Conservation (phyloP, 148 eudicot genomes). For the Selenicereus undatus region DNA sequence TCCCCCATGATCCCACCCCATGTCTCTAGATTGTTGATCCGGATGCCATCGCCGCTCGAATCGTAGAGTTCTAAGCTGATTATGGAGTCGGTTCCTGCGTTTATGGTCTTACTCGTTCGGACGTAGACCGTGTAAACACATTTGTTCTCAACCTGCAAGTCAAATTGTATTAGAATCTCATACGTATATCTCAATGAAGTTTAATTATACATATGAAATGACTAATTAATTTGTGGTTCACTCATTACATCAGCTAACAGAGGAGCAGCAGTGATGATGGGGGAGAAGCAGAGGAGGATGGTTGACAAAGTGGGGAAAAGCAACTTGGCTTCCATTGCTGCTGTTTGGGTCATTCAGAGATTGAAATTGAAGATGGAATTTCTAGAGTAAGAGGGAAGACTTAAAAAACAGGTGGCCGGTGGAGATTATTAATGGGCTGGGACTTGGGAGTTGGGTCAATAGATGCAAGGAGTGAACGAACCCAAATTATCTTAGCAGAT, state of each 20-base stretch:
- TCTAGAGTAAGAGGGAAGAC: background rate
- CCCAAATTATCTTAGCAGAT: too few relatives aligned
- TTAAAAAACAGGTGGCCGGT: too few relatives aligned
- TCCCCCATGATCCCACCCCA: constrained; percentile 94
- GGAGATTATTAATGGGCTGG: too few relatives aligned
- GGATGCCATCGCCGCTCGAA: constrained; percentile 36
- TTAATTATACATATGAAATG: background rate
- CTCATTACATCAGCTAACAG: constrained; percentile 16
- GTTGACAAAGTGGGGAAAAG: background rate
- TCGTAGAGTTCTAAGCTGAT: constrained; percentile 58
- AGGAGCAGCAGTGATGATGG: background rate
- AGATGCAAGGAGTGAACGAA: too few relatives aligned
- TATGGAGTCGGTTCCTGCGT: constrained; percentile 80
- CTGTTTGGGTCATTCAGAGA: background rate
- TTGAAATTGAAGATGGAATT: background rate
- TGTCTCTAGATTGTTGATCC: constrained; percentile 45
- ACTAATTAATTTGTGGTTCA: background rate
- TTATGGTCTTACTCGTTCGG: constrained; percentile 67
- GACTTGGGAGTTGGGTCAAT: too few relatives aligned
- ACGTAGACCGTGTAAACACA: constrained; percentile 75
- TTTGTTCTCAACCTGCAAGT: constrained; percentile 23
- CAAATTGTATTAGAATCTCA: too few relatives aligned
- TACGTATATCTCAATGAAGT: too few relatives aligned
- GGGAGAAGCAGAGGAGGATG: constrained; percentile 12
- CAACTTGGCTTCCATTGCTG: constrained; percentile 15